Percentiles rank a stretch among this genome's conserved stretches.
These are phyloP conservation scores for Scorias spongiosa DNA, from an alignment of 2,329 filamentous ascomycete species.

Conservation along the genomic window DNA sequence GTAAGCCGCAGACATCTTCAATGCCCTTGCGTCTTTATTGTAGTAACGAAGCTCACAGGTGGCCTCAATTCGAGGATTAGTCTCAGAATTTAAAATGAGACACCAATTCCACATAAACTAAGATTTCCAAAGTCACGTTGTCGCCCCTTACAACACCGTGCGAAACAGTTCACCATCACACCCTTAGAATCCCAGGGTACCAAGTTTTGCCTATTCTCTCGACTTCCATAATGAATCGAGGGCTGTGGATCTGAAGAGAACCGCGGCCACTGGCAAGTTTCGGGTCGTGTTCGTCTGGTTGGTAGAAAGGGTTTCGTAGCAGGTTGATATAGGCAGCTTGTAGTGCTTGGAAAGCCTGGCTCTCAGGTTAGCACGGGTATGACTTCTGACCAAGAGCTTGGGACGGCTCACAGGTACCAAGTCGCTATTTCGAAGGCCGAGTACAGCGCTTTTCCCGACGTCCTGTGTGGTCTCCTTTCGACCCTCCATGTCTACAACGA, in stretches of 20 bases:
- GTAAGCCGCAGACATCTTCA: too few relatives aligned
- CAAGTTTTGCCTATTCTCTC: conserved; percentile 73
- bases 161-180: conserved; percentile 27
- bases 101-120: too few relatives aligned
- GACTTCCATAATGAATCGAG: conserved; percentile 67
- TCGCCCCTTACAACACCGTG: too few relatives aligned
- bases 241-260: conserved; percentile 60
- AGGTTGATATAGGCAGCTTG: conserved; percentile 83
- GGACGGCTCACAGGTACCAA: conserved; percentile 53
- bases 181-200: conserved; percentile 53
- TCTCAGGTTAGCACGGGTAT: conserved; percentile 3
- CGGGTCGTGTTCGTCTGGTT: conserved; percentile 68
- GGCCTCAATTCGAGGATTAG: too few relatives aligned
- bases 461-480: conserved; percentile 25
- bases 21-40: too few relatives aligned
- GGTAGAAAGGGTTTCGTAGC: conserved; percentile 88
- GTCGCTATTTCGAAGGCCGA: conserved; percentile 71
- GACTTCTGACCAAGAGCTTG: background rate
- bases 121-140: too few relatives aligned
- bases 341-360: conserved; percentile 69
- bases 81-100: too few relatives aligned
- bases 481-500: conserved; percentile 81
- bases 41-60: too few relatives aligned
- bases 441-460: conserved; percentile 26
- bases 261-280: conserved; percentile 31